phyloP scores from a whole-genome alignment of 495 filamentous ascomycete species.

The Aspergillus biplanus region DNA sequence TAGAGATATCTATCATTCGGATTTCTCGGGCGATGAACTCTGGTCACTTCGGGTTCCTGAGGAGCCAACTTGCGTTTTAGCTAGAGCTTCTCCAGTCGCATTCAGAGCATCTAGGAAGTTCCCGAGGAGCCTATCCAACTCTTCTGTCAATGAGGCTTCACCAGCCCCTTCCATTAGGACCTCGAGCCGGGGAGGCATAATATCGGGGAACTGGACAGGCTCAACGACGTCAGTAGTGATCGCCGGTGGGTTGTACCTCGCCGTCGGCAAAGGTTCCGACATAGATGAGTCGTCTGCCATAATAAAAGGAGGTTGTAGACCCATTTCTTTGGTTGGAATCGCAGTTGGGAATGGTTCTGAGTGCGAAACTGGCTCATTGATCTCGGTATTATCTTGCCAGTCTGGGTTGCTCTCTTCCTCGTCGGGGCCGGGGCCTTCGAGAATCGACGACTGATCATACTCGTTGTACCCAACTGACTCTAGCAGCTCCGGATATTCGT shows the following conservation, averaged over 20 bases:
- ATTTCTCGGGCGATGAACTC: conserved; percentile 16
- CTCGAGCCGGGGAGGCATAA: conserved; percentile 39
- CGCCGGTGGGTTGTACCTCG: conserved; percentile 20
- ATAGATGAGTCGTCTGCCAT: conserved; percentile 30
- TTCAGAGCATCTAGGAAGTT: conserved; percentile 44
- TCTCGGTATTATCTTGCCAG: conserved; percentile 26
- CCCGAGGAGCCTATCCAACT: conserved; percentile 44
- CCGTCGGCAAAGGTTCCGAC: conserved; percentile 34
- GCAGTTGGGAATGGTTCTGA: conserved; percentile 16
- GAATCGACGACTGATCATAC: conserved; percentile 27
- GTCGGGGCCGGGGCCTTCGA: conserved; percentile 50
- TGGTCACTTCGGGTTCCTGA: conserved; percentile 13
- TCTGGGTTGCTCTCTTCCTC: conserved; percentile 31
- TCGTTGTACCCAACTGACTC: conserved; percentile 26
- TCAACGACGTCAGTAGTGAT: conserved; percentile 16
- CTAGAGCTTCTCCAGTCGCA: conserved; percentile 40
- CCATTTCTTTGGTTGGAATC: conserved; percentile 16
- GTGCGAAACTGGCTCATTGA: not conserved
- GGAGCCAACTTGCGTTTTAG: conserved; percentile 19
- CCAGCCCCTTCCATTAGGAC: conserved; percentile 40
- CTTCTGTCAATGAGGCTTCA: conserved; percentile 36
- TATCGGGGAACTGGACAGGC: conserved; percentile 36
- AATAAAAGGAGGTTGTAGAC: conserved; percentile 1
- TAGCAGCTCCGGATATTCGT: conserved; percentile 32
- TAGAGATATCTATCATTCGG: conserved; percentile 14